Conservation (phyloP, 2,329 filamentous ascomycete species). For the Massarina eburnea region DNA sequence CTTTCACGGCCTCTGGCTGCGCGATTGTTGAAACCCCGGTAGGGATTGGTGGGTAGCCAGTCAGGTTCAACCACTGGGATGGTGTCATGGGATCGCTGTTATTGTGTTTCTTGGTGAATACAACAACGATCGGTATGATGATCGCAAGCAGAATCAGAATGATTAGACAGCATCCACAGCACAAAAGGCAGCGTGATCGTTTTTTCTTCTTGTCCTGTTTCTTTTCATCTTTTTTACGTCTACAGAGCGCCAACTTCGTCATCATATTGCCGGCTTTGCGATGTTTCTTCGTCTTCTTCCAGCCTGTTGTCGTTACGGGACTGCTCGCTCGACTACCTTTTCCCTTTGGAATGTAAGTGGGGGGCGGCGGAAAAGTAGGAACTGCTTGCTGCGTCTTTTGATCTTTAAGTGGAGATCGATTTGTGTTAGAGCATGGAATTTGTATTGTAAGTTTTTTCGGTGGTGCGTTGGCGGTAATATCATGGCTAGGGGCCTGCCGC, state of each 20-base stretch:
- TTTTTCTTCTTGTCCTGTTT: slow-evolving; percentile 34
- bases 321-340: slow-evolving; percentile 26
- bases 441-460: slow-evolving; percentile 16
- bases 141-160: slow-evolving; percentile 40
- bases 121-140: slow-evolving; percentile 42
- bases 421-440: slow-evolving; percentile 15
- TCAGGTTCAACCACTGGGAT: slow-evolving; percentile 76
- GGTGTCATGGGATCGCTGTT: slow-evolving; percentile 19
- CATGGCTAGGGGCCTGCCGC: slow-evolving; percentile 15
- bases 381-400: slow-evolving; percentile 11
- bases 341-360: slow-evolving; percentile 25
- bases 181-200: slow-evolving; percentile 34
- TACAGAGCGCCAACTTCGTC: slow-evolving; percentile 23
- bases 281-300: slow-evolving; percentile 24
- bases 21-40: slow-evolving; percentile 80
- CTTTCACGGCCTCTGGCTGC: slow-evolving; percentile 66
- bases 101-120: slow-evolving; percentile 40
- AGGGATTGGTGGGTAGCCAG: slow-evolving; percentile 82
- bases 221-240: slow-evolving; percentile 18
- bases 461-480: slow-evolving; percentile 17
- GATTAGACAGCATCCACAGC: slow-evolving; percentile 41
- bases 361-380: slow-evolving; percentile 37
- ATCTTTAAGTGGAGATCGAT: slow-evolving; percentile 1
- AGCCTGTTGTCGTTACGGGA: slow-evolving; percentile 19
- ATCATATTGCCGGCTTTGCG: slow-evolving; percentile 33